Evolutionary conservation across 78 protist species (phyloP).

Genomic region (Bigelowiella natans): DNA sequence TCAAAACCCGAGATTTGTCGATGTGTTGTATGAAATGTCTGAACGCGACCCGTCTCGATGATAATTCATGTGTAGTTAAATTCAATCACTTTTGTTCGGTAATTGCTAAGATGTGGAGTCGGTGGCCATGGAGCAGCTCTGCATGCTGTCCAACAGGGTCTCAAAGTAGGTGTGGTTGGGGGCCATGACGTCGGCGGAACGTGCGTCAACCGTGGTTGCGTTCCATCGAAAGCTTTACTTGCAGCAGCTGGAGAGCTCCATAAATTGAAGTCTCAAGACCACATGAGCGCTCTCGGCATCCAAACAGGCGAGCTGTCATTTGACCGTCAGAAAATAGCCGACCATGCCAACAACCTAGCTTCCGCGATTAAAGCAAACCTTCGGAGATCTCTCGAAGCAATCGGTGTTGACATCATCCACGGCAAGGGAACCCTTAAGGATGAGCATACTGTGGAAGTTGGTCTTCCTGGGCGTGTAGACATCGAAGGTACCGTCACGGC

Average conservation of each 20-base stretch:
- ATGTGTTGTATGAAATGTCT: neutral
- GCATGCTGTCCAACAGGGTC: constrained; percentile 22
- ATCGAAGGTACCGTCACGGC: neutral
- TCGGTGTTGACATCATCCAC: constrained; percentile 20
- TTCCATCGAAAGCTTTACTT: constrained; percentile 39
- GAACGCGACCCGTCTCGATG: neutral
- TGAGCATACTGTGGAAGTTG: neutral
- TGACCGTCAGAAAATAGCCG: constrained; percentile 20
- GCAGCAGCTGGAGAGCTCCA: constrained; percentile 17
- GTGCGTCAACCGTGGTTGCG: constrained; percentile 43
- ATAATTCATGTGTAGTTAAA: neutral
- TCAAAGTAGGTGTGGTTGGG: constrained; percentile 13
- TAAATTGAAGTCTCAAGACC: neutral
- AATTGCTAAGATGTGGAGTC: neutral
- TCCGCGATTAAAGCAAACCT: neutral
- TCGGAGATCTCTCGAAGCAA: constrained; percentile 17
- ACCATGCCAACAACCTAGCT: constrained; percentile 13
- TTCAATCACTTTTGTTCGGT: neutral
- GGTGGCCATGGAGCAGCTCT: constrained; percentile 46
- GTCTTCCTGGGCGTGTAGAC: neutral
- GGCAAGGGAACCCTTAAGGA: constrained; percentile 2
- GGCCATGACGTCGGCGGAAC: constrained; percentile 38
- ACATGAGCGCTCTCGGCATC: constrained; percentile 22
- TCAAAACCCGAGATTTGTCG: neutral
- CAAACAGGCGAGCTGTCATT: constrained; percentile 2